Base-by-base conservation (phyloP, 2,329 filamentous ascomycete species). In the Fusarium sp. region DNA sequence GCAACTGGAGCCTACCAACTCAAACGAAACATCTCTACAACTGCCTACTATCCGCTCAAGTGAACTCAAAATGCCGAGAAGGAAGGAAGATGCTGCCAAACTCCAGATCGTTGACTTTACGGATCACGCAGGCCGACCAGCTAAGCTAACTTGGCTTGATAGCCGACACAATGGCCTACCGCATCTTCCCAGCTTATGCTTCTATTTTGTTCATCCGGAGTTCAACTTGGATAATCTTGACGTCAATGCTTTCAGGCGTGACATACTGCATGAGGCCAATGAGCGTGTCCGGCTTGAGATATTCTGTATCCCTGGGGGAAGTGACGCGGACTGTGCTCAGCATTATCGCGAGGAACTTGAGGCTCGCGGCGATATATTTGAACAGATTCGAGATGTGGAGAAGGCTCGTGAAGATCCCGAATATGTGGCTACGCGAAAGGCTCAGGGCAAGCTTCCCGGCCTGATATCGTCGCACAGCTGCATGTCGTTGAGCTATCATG, bases 41-140 rank as follows among this genome's bases (percentile, higher is more conserved):
- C n/a, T 4, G 12, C 6, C 0, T 2, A 16, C 10, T 8, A 31
- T 10, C n/a, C 4, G 11, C 11, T 8, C 28, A 3, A 23, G 4
- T 8, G 8, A 13, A 18, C 26, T 15, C 4, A 34, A 2, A 10
- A 40, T 52, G 28, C 26, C 2, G 2, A 52, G 9, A 28, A 10
- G 26, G 0, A 56, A 49, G 8, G 28, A 7, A 4, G 20, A 49
- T 52, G 45, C 28, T 8, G 0, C 4, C 1, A 53, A 38, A 3
- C 10, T 38, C 0, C 31, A 36, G 10, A 8, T 8, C 5, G 4
- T 53, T 2, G 30, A 34, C 13, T 53, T 57, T 1, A 2, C 10
- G 1, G 46, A 53, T 10, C 36, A 57, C 1, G 12, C 28, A 15
- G 16, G 20, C 2, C 54, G 20, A 4, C 30, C n/a, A 15, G 53